Percentiles rank a stretch among this genome's conserved stretches.
These are phyloP conservation scores for Diaporthe nobilis DNA, from an alignment of 2,329 filamentous ascomycete genomes.

Conservation along the genomic window DNA sequence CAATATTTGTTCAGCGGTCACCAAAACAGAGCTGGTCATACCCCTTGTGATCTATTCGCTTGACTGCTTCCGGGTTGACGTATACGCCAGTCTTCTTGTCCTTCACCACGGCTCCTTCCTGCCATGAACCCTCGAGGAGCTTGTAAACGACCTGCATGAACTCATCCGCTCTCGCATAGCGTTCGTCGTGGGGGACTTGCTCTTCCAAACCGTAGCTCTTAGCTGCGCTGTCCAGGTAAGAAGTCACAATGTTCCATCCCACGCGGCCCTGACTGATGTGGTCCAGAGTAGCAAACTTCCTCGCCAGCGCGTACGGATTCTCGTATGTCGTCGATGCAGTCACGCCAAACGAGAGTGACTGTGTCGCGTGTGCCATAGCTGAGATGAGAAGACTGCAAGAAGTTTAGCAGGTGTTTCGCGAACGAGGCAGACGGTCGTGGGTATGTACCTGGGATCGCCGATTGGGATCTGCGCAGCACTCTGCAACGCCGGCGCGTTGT, in stretches of 20 bases:
- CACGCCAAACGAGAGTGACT: constrained; percentile 78
- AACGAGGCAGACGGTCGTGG: not conserved
- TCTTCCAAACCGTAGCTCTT: constrained; percentile 70
- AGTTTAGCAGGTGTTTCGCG: not conserved
- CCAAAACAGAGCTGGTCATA: not conserved
- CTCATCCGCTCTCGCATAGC: constrained; percentile 75
- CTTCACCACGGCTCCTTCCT: constrained; percentile 14
- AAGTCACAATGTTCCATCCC: constrained; percentile 77
- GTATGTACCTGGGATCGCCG: constrained; percentile 74
- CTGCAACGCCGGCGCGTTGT: constrained; percentile 70
- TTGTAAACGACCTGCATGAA: constrained; percentile 77
- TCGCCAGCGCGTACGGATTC: constrained; percentile 77
- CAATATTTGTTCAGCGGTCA: not conserved
- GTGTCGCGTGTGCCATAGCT: constrained; percentile 78
- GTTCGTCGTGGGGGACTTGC: constrained; percentile 69
- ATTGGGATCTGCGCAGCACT: constrained; percentile 79
- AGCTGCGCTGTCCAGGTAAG: constrained; percentile 79
- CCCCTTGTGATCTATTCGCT: constrained; percentile 29
- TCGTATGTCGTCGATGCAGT: constrained; percentile 80
- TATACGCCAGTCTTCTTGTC: constrained; percentile 27
- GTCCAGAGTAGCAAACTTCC: constrained; percentile 76
- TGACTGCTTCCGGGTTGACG: constrained; percentile 8
- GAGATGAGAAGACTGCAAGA: constrained; percentile 51
- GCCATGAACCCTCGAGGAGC: constrained; percentile 52
- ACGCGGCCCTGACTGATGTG: constrained; percentile 75